Percentiles rank a stretch among this genome's conserved stretches.
phyloP scores from a whole-genome alignment of 202 grass and related monocot species.

The Carex arenaria region DNA sequence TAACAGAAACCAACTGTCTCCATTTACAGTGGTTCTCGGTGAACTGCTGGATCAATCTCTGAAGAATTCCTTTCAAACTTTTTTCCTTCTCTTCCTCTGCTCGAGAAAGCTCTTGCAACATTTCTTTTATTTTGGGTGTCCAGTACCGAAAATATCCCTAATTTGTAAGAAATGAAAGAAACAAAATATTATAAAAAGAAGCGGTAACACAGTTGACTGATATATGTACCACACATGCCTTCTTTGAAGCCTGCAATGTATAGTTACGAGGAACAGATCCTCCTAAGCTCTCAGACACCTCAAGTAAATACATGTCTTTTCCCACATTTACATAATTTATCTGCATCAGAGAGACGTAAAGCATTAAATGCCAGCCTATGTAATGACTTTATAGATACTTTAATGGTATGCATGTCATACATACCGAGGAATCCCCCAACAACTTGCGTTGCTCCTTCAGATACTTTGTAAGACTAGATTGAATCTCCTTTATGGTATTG shows the following conservation, averaged over 20 bases:
- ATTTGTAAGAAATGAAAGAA: neutral
- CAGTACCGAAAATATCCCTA: slow-evolving; percentile 79
- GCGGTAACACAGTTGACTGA: slow-evolving; percentile 13
- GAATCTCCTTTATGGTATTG: slow-evolving; percentile 52
- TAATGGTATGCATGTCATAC: slow-evolving; percentile 14
- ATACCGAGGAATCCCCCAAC: slow-evolving; percentile 52
- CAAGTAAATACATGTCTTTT: slow-evolving; percentile 75
- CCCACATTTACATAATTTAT: slow-evolving; percentile 83
- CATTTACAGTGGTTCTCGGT: slow-evolving; percentile 75
- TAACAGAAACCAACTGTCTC: slow-evolving; percentile 76
- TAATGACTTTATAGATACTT: neutral
- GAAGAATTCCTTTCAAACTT: slow-evolving; percentile 83
- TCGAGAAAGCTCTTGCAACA: slow-evolving; percentile 72
- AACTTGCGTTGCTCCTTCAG: slow-evolving; percentile 74
- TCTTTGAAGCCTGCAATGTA: slow-evolving; percentile 83
- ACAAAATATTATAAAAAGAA: slow-evolving; percentile 7
- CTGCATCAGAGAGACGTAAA: slow-evolving; percentile 26
- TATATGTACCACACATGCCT: slow-evolving; percentile 27
- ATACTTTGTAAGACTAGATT: slow-evolving; percentile 52
- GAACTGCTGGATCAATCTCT: slow-evolving; percentile 68
- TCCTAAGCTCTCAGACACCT: slow-evolving; percentile 60
- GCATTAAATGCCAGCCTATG: neutral
- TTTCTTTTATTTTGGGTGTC: slow-evolving; percentile 83
- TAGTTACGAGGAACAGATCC: slow-evolving; percentile 73
- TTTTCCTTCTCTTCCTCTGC: slow-evolving; percentile 82